Evolutionary conservation across 768 basidiomycete genomes (phyloP), one percentile per base, ranked within the genome.

Genomic region (Strobilomyces echinocephalus): DNA sequence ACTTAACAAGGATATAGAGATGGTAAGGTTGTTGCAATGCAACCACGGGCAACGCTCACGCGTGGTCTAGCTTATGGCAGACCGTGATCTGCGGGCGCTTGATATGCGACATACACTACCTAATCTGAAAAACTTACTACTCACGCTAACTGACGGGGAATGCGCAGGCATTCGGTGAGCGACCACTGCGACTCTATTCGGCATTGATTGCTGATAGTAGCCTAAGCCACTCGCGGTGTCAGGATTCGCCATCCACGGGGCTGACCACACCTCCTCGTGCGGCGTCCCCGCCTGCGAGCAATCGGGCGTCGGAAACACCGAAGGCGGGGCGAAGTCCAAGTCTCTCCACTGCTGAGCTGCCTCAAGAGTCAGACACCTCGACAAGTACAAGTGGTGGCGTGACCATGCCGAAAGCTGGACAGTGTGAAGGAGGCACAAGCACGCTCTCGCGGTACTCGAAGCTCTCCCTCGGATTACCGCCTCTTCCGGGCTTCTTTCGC

Each of bases 61-160:
- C 20, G 28, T 40, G 41, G 57, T 42, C 33, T 36, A 97, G 94
- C 80, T 97, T 49, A 95, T 95, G 94, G 77, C 81, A 52, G 91
- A 95, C 62, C 84, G 87, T n/a, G 82, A 89, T 65, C 75, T 98
- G 52, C 85, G 87, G 40, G 87, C 93, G 20, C 72, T 95, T 61
- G 97, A 99, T 73, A 85, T 95, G 74, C 82, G 95, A 46, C 95
- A 99, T 67, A 98, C 97, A 4, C 77, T 99, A 28, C 94, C 95
- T 39, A 99, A 99, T 73, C 79, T 99, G 58, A 97, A 97, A 74
- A 94, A 94, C 63, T 76, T 98, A 18, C 69, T 97, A 49, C 79
- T 98, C 30, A 94, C 90, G 11, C 75, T 95, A 59, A 90, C 87
- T 50, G 81, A 84, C 62, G 87, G 85, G 46, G 84, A 84, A 62